phyloP scores from a whole-genome alignment of 1,284 basidiomycete species.

The Apiotrichum veenhuisii region DNA sequence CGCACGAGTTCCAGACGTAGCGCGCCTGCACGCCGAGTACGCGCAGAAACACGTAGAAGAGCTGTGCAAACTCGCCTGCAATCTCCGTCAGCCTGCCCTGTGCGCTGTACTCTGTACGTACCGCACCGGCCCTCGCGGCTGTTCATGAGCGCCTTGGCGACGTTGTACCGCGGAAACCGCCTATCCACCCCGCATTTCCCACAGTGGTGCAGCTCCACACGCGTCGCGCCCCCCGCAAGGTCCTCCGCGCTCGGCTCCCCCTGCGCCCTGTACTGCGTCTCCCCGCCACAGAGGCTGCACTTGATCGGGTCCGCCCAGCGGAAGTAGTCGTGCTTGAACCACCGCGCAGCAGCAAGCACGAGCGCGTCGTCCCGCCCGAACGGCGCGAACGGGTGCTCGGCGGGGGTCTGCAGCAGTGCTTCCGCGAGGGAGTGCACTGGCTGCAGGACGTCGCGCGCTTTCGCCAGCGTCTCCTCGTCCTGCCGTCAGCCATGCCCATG shows the following conservation, averaged over 20 bases:
- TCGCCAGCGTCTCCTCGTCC: neutral
- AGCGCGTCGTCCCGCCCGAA: conserved; percentile 33
- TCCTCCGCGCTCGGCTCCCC: conserved; percentile 36
- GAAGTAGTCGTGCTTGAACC: conserved; percentile 53
- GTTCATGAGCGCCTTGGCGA: conserved; percentile 39
- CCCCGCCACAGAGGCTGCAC: conserved; percentile 44
- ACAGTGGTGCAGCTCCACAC: conserved; percentile 45
- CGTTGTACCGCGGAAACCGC: conserved; percentile 50
- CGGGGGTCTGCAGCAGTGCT: neutral
- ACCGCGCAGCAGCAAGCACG: conserved; percentile 49
- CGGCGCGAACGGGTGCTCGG: conserved; percentile 26
- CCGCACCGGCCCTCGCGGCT: conserved; percentile 52
- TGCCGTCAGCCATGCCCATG: neutral
- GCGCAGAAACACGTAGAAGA: conserved; percentile 52
- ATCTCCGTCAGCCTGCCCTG: neutral
- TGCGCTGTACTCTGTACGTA: conserved; percentile 15
- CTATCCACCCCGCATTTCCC: conserved; percentile 29
- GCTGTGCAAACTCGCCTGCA: conserved; percentile 50
- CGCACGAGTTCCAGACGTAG: conserved; percentile 48
- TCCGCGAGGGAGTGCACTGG: neutral
- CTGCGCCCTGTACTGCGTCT: conserved; percentile 25
- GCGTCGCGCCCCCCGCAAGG: conserved; percentile 42
- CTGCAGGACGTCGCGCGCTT: neutral
- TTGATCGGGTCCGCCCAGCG: conserved; percentile 53
- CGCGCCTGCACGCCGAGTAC: conserved; percentile 49